Conservation (phyloP, 768 basidiomycete genomes). For the Inosperma sp. region DNA sequence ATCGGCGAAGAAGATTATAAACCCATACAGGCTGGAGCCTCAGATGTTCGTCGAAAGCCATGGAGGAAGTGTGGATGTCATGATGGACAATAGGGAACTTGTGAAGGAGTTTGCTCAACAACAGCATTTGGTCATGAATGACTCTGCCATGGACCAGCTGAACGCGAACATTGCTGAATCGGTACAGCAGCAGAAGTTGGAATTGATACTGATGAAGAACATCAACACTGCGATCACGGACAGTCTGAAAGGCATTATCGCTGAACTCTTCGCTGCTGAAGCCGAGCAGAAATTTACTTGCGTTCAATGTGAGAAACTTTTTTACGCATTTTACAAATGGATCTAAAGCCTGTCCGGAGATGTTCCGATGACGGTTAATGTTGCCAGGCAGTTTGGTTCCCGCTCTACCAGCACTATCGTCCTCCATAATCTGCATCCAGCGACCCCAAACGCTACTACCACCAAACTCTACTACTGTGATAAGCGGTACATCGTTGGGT, state of each 20-base stretch:
- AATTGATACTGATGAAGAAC: constrained; percentile 30
- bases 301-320: constrained; percentile 38
- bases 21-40: constrained; percentile 29
- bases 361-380: no score
- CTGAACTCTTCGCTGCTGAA: constrained; percentile 32
- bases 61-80: constrained; percentile 33
- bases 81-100: constrained; percentile 33
- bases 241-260: constrained; percentile 34
- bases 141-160: constrained; percentile 38
- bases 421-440: no score
- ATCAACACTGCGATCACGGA: constrained; percentile 33
- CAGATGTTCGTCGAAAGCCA: constrained; percentile 32
- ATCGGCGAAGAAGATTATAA: constrained; percentile 33
- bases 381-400: no score
- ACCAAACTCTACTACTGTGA: no score
- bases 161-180: constrained; percentile 33
- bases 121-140: constrained; percentile 34
- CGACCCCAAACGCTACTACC: no score
- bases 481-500: no score
- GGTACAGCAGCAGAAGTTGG: constrained; percentile 30
- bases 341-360: constrained; percentile 37
- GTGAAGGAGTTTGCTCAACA: constrained; percentile 36
- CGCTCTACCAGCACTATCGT: no score
- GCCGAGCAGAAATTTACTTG: constrained; percentile 36
- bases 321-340: constrained; percentile 34